phyloP scores from a whole-genome alignment of 768 basidiomycete genomes.

The Auricularia heimuer region DNA sequence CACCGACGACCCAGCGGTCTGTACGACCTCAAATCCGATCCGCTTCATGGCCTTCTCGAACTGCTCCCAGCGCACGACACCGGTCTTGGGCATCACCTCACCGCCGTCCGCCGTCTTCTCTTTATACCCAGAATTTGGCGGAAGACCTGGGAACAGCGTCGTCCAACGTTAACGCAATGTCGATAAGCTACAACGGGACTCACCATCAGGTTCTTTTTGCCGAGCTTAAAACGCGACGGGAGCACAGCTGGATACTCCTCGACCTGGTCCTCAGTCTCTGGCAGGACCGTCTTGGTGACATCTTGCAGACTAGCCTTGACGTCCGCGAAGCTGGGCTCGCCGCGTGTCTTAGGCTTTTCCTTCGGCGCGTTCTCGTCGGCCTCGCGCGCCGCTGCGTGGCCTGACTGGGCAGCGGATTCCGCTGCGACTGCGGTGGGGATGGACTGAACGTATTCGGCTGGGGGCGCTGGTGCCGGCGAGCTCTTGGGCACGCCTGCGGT shows the following conservation, averaged over 20 bases:
- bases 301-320: neutral
- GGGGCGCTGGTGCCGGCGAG: neutral
- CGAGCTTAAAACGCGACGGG: neutral
- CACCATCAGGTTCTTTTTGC: neutral
- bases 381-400: neutral
- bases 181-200: neutral
- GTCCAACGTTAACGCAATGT: too few species aligned
- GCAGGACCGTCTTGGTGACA: too few species aligned
- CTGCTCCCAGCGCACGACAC: neutral
- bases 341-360: neutral
- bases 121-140: neutral
- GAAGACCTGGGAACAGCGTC: neutral
- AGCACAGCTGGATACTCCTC: neutral
- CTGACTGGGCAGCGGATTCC: neutral
- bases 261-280: neutral
- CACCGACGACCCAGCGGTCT: conserved; percentile 5
- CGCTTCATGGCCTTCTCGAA: conserved; percentile 4
- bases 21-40: conserved; percentile 3
- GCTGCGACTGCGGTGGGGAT: neutral
- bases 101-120: neutral
- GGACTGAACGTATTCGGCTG: neutral
- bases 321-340: neutral
- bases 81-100: neutral
- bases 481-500: neutral
- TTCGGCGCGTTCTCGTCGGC: neutral